Conservation (phyloP, 202 grass and related monocot species). For the Brachypodium distachyon region DNA sequence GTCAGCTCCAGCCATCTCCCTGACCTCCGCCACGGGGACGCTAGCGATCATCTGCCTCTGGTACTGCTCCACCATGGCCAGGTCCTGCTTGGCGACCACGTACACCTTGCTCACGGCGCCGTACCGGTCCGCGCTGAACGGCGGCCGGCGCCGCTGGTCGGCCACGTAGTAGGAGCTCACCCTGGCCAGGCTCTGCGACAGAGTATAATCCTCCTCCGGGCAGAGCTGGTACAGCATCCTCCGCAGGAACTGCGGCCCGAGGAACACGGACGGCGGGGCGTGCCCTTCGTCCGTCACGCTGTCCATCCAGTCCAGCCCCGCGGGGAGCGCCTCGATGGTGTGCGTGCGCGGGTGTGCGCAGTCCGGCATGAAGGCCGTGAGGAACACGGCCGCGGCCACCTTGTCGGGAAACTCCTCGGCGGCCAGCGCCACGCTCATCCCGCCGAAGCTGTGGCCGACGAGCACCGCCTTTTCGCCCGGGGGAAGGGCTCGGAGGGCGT, state of each 20-base stretch:
- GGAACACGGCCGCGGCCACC: slow-evolving; percentile 44
- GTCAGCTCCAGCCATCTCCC: slow-evolving; percentile 30
- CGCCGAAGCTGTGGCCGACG: slow-evolving; percentile 51
- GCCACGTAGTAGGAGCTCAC: slow-evolving; percentile 35
- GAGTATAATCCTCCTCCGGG: slow-evolving; percentile 51
- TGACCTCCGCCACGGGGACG: slow-evolving; percentile 37
- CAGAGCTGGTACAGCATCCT: slow-evolving; percentile 37
- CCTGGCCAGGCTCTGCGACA: slow-evolving; percentile 35
- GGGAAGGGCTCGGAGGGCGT: slow-evolving; percentile 21
- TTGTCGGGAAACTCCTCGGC: slow-evolving; percentile 50
- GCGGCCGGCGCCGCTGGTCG: slow-evolving; percentile 23
- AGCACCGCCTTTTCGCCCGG: slow-evolving; percentile 33
- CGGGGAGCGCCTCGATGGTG: neutral
- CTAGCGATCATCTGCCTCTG: slow-evolving; percentile 34
- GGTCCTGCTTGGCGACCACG: slow-evolving; percentile 37
- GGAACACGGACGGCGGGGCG: slow-evolving; percentile 15
- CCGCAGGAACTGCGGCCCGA: slow-evolving; percentile 41
- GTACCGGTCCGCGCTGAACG: slow-evolving; percentile 38
- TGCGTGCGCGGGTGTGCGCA: slow-evolving; percentile 6
- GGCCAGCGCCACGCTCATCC: slow-evolving; percentile 43
- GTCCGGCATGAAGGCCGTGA: slow-evolving; percentile 50
- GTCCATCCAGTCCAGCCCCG: slow-evolving; percentile 41
- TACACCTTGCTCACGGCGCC: slow-evolving; percentile 43
- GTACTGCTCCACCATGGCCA: slow-evolving; percentile 6
- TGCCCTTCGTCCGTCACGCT: slow-evolving; percentile 5